Conservation (phyloP, 2,329 filamentous ascomycete species). For the Aspergillaceae sp. region DNA sequence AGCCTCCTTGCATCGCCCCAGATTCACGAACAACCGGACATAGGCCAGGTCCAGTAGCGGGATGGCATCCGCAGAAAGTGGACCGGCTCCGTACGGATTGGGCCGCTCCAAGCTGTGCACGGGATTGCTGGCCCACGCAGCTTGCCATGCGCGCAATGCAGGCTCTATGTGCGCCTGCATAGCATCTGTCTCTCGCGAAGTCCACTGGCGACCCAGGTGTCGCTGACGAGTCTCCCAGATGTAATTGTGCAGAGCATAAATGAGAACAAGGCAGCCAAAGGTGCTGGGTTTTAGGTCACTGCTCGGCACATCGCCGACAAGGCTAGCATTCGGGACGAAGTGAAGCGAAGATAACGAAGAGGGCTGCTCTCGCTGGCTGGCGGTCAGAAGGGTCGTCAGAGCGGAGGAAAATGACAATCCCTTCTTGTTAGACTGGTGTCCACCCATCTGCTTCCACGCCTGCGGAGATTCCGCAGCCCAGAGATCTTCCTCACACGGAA, state of each 20-base stretch:
- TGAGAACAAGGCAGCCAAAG: slow-evolving; percentile 83
- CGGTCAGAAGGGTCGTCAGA: slow-evolving; percentile 68
- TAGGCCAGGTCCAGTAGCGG: slow-evolving; percentile 87
- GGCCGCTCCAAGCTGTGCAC: slow-evolving; percentile 76
- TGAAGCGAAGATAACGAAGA: slow-evolving; percentile 24
- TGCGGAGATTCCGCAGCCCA: slow-evolving; percentile 76
- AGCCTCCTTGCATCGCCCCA: slow-evolving; percentile 84
- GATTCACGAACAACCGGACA: slow-evolving; percentile 82
- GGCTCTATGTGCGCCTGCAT: slow-evolving; percentile 96
- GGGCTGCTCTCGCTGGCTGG: slow-evolving; percentile 54
- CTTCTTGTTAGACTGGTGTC: slow-evolving; percentile 61
- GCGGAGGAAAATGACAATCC: slow-evolving; percentile 73
- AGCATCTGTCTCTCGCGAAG: slow-evolving; percentile 81
- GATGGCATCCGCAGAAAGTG: slow-evolving; percentile 82
- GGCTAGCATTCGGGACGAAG: slow-evolving; percentile 38
- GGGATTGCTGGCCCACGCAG: slow-evolving; percentile 80
- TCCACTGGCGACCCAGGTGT: slow-evolving; percentile 83
- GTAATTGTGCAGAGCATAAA: slow-evolving; percentile 93
- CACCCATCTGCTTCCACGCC: slow-evolving; percentile 72
- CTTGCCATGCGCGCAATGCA: slow-evolving; percentile 86
- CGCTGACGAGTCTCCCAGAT: slow-evolving; percentile 95
- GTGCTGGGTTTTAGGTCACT: slow-evolving; percentile 72
- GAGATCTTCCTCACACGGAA: slow-evolving; percentile 88
- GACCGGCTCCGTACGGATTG: slow-evolving; percentile 71
- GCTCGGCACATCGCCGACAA: slow-evolving; percentile 41